These are phyloP conservation scores for Trifolium subterraneum DNA, from an alignment of 306 rosid genomes.

Conservation along the genomic window DNA sequence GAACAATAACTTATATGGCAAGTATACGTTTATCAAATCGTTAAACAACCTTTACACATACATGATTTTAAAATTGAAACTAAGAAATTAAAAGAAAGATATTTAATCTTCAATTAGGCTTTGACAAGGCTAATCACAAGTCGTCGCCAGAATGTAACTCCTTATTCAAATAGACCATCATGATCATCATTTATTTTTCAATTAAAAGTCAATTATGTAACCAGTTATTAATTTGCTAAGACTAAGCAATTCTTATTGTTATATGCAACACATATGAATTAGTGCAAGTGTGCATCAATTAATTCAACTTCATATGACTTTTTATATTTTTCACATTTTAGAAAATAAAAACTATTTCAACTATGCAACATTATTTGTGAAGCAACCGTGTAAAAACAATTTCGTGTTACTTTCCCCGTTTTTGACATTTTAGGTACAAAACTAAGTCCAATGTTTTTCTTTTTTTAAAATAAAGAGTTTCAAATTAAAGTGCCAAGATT, in stretches of 20 bases:
- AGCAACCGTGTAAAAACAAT: neutral
- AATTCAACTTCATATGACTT: slow-evolving; percentile 22
- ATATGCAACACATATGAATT: slow-evolving; percentile 3
- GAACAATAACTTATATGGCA: too few species aligned
- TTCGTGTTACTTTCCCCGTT: neutral
- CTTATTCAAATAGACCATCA: neutral
- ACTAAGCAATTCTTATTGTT: neutral
- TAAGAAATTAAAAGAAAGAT: neutral
- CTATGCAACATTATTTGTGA: neutral
- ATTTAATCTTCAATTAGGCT: neutral
- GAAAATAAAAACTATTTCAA: neutral
- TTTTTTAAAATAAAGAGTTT: neutral
- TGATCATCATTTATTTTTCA: neutral
- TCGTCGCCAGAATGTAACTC: neutral
- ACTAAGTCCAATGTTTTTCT: neutral
- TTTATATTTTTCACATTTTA: slow-evolving; percentile 6
- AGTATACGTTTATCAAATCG: too few species aligned
- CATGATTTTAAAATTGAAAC: neutral
- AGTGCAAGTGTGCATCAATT: neutral
- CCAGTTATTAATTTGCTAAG: neutral
- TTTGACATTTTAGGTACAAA: neutral
- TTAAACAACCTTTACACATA: too few species aligned
- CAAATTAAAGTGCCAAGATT: neutral
- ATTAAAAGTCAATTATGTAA: slow-evolving; percentile 12
- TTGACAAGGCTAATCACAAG: neutral